Evolutionary conservation across 805 yeast species (phyloP).

Genomic region (Komagataella pastoris): DNA sequence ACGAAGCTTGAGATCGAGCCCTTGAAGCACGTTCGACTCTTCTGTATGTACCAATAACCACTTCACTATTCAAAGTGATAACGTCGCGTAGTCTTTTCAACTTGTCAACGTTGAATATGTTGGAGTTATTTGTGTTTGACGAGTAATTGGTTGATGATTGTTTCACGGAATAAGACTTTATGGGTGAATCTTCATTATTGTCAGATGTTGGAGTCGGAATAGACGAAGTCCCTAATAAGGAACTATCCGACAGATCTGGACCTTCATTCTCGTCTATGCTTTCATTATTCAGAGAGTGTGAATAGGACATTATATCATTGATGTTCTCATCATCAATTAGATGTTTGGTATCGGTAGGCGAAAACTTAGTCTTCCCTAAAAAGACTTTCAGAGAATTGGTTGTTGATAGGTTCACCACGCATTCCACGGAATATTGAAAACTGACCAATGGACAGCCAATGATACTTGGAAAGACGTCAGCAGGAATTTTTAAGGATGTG

Average conservation of each 20-base stretch:
- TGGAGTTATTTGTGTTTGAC: conserved; percentile 2
- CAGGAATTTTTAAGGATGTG: conserved; percentile 60
- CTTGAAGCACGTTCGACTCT: conserved; percentile 17
- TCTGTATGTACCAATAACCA: conserved; percentile 70
- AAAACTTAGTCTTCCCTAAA: not conserved
- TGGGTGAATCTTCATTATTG: not conserved
- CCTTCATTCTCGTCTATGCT: not conserved
- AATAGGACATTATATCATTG: conserved; percentile 1
- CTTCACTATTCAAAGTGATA: conserved; percentile 67
- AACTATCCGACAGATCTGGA: not conserved
- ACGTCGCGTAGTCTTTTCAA: conserved; percentile 67
- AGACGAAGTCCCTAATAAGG: not conserved
- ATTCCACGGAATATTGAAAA: conserved; percentile 79
- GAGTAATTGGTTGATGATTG: conserved; percentile 2
- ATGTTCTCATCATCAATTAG: conserved; percentile 4
- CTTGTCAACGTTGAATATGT: conserved; percentile 67
- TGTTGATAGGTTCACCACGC: conserved; percentile 66
- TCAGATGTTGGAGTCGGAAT: not conserved
- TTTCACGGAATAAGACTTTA: not conserved
- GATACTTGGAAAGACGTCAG: conserved; percentile 79
- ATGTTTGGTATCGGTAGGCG: not conserved
- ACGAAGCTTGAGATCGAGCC: conserved; percentile 3
- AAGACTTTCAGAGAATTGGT: conserved; percentile 12
- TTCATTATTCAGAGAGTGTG: not conserved
- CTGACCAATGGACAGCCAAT: conserved; percentile 57